Percentiles rank a stretch among this genome's conserved stretches.
phyloP scores from a whole-genome alignment of 1,284 basidiomycete genomes.

The Ceratobasidium papillatum region DNA sequence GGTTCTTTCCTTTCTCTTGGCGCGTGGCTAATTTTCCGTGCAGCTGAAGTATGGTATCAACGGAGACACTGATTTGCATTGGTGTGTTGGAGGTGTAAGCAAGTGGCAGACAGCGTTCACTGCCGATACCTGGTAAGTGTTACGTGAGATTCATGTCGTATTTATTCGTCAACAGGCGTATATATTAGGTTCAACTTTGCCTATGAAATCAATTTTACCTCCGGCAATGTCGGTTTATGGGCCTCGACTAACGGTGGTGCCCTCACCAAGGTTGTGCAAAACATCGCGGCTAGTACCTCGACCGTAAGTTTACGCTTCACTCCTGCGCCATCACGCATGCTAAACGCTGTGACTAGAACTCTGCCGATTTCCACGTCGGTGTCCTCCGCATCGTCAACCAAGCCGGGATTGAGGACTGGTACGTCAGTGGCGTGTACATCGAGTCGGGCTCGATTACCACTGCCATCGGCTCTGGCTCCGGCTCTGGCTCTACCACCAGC shows the following conservation, averaged over 20 bases:
- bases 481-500: slow-evolving; percentile 31
- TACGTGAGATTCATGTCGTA: background rate
- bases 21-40: background rate
- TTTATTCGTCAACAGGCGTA: background rate
- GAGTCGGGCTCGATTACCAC: slow-evolving; percentile 67
- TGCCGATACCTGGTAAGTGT: slow-evolving; percentile 63
- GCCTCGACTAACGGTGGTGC: slow-evolving; percentile 61
- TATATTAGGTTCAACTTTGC: slow-evolving; percentile 53
- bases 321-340: background rate
- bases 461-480: slow-evolving; percentile 38
- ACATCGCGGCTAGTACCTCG: slow-evolving; percentile 61
- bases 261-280: slow-evolving; percentile 61
- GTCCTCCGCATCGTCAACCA: slow-evolving; percentile 62
- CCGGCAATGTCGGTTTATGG: slow-evolving; percentile 66
- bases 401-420: slow-evolving; percentile 63
- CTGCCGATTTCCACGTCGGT: slow-evolving; percentile 70
- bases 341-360: slow-evolving; percentile 52
- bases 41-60: slow-evolving; percentile 66
- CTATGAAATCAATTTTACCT: slow-evolving; percentile 58
- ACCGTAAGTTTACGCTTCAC: slow-evolving; percentile 49
- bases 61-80: slow-evolving; percentile 61
- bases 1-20: background rate
- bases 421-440: slow-evolving; percentile 67
- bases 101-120: slow-evolving; percentile 64
- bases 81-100: slow-evolving; percentile 60